Evolutionary conservation across 2,329 filamentous ascomycete genomes (phyloP), one percentile per base, ranked within the genome.

Genomic region (Xylaria sp.): DNA sequence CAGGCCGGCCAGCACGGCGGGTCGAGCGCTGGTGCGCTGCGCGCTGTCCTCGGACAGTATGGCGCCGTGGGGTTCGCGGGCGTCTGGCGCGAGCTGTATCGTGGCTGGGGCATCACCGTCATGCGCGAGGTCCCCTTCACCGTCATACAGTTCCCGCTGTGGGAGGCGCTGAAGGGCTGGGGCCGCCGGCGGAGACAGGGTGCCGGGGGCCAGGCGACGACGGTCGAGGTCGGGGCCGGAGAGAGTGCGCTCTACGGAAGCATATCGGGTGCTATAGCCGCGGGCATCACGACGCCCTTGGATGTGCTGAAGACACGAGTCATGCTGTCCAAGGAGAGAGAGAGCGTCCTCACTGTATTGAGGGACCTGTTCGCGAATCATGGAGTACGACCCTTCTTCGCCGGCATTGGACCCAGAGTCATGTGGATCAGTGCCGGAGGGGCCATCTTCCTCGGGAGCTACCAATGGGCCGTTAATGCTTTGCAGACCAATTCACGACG

Each of bases 81-180:
- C 31, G 92, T 98, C 57, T 90, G 93, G 86, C 84, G 88, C 69
- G 94, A 97, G 81, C 81, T 99, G 65, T 99, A 99, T 81, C 87
- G 96, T 42, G 96, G 97, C 1, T 97, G 94, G 87, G 88, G 89
- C 20, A 94, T 98, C 74, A 99, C 96, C 1, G 90, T 99, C 61
- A 91, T 97, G 83, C 89, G 96, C 67, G 96, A 99, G 84, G 94
- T 99, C 69, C 96, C 96, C 4, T 99, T 99, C 77, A 98, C 97
- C 2, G 90, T 97, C 10, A 92, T 99, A 71, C 96, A 99, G 81
- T 99, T 99, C 79, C 96, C 96, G 54, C 86, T 99, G 71, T 99
- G 96, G 96, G 96, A 99, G 82, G 89, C 87, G 4, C 88, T 98
- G 86, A 98, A 97, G 86, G 84, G 85, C 49, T 93, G 88, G 87